phyloP scores from a whole-genome alignment of 164 flowering plant species.

The Vitis cinerea region DNA sequence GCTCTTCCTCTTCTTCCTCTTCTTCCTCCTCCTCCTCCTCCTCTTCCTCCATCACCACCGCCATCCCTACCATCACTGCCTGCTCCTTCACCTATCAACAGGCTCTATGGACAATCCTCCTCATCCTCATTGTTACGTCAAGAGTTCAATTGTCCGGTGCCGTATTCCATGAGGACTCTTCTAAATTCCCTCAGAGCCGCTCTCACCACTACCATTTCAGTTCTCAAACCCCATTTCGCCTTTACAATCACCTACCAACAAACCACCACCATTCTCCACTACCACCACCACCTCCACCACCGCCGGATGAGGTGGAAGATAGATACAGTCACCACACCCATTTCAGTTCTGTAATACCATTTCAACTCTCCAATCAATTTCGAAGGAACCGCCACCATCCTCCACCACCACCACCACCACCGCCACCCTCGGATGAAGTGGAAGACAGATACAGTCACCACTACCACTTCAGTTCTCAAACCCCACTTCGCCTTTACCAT shows the following conservation, averaged over 20 bases:
- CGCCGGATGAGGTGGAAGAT: constrained; percentile 8
- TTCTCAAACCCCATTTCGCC: background rate
- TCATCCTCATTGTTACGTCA: constrained; percentile 6
- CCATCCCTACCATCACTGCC: too few relatives aligned
- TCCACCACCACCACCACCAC: too few relatives aligned
- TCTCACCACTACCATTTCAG: background rate
- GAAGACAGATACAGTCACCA: too few relatives aligned
- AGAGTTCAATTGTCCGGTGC: background rate
- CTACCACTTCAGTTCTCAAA: too few relatives aligned
- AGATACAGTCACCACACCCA: constrained; percentile 3
- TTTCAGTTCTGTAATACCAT: too few relatives aligned
- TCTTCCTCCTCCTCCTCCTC: background rate
- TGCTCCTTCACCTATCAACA: background rate
- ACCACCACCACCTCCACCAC: background rate
- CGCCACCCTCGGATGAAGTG: too few relatives aligned
- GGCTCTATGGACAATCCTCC: background rate
- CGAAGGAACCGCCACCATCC: too few relatives aligned
- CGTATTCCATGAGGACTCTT: background rate
- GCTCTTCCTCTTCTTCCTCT: background rate
- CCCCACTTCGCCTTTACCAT: too few relatives aligned
- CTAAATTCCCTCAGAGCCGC: background rate
- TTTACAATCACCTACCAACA: background rate
- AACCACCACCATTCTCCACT: background rate
- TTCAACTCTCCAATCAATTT: too few relatives aligned
- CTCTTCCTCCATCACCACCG: too few relatives aligned